Evolutionary conservation across 2,329 filamentous ascomycete species (phyloP).

Genomic region (Sporothrix pseudoabietina): DNA sequence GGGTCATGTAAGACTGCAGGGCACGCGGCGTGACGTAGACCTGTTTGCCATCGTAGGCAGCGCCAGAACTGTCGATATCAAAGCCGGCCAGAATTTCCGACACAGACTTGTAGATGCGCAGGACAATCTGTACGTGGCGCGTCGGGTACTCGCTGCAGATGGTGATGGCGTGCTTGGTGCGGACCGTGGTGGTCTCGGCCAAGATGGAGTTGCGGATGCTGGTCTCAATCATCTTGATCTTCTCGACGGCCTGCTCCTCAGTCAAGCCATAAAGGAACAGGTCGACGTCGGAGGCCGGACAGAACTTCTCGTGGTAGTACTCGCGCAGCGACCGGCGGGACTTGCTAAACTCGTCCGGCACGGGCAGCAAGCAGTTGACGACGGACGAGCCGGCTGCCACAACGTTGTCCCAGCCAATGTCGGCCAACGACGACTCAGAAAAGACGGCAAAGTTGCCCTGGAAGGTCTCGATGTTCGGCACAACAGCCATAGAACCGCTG

Average conservation of each 20-base stretch:
- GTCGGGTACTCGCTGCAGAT: conserved; percentile 80
- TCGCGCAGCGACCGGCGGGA: conserved; percentile 66
- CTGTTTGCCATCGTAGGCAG: conserved; percentile 77
- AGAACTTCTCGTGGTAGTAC: conserved; percentile 81
- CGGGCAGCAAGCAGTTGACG: conserved; percentile 74
- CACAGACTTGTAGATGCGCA: conserved; percentile 81
- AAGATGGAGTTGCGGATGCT: conserved; percentile 76
- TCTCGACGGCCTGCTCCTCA: conserved; percentile 76
- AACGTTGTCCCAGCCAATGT: conserved; percentile 80
- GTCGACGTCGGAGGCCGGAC: conserved; percentile 83
- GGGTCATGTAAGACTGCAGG: conserved; percentile 76
- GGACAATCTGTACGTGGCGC: conserved; percentile 79
- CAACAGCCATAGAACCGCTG: conserved; percentile 67
- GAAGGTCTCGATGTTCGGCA: conserved; percentile 68
- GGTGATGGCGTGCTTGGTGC: conserved; percentile 85
- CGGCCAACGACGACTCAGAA: conserved; percentile 73
- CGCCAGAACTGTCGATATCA: conserved; percentile 82
- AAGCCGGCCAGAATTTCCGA: conserved; percentile 86
- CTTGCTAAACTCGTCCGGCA: conserved; percentile 61
- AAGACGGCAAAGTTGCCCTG: conserved; percentile 71
- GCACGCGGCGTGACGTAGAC: conserved; percentile 79
- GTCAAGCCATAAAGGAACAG: conserved; percentile 80
- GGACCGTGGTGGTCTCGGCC: conserved; percentile 78
- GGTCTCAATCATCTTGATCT: conserved; percentile 80
- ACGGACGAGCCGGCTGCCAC: conserved; percentile 81